Base-by-base conservation (phyloP, 768 basidiomycete species). In the Lentinula guzmanii region DNA sequence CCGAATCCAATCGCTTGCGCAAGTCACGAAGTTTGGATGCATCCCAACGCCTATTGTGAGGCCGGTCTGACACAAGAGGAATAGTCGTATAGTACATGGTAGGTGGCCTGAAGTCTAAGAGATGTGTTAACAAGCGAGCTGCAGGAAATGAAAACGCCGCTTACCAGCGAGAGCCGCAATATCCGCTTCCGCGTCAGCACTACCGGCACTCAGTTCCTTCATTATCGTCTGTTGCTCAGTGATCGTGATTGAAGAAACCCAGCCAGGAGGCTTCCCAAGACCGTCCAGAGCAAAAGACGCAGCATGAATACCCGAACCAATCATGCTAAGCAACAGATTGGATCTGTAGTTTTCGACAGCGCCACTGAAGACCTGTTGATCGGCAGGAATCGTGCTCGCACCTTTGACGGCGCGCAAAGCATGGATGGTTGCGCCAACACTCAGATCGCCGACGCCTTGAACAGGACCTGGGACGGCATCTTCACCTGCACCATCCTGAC, bases 221-320 rank as follows among this genome's bases (percentile, higher is more conserved):
- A 98, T 90, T 65, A 99, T 89, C 90, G 97, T 92, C 74, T 98
- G 95, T 70, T 95, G 92, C 74, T 98, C 96, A 2, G 92, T 95
- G 59, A 95, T 86, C 5, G 92, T 95, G 59, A 95, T 86, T 5
- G 86, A 84, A 8, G 86, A 81, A 34, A 79, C 74, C 84, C 86
- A 89, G n/a, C 85, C 84, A 64, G 84, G 77, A 43, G 85, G 79
- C 70, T 88, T 89, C 56, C 78, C 70, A 50, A 81, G 68, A 33
- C 84, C 83, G 63, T 89, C 90, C 39, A 77, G 74, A 60, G 77
- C 74, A 63, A 78, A 81, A 11, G 81, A 72, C n/a, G 79, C 75
- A 55, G 77, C 82, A 66, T 91, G 89, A 67, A 81, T 76, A 10
- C 91, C 90, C 51, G 87, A 86, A 6, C 82, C 87, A 68, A 95